These are phyloP conservation scores for Agaricus sinodeliciosus DNA, from an alignment of 768 basidiomycete species.

Conservation along the genomic window DNA sequence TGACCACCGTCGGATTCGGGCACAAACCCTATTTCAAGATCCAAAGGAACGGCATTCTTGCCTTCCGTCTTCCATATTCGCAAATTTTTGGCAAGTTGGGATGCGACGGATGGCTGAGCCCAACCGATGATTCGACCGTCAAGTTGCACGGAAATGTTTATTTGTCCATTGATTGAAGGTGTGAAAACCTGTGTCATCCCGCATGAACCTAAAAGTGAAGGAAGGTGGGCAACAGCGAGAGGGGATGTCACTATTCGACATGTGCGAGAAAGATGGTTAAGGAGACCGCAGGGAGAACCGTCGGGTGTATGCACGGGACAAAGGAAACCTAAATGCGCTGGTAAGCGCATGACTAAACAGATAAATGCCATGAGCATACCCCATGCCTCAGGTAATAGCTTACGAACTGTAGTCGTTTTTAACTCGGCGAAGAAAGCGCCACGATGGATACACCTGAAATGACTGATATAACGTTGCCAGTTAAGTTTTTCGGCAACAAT, in stretches of 20 bases:
- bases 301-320: conserved; percentile 99
- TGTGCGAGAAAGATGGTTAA: conserved; percentile 92
- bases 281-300: conserved; percentile 93
- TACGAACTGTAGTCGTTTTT: conserved; percentile 96
- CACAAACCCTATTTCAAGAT: conserved; percentile 92
- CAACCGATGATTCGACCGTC: conserved; percentile 94
- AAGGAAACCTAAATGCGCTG: conserved; percentile 63
- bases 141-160: conserved; percentile 86
- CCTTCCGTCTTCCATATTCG: conserved; percentile 95
- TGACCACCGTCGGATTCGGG: conserved; percentile 89
- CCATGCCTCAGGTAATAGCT: conserved; percentile 96
- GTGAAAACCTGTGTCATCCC: conserved; percentile 94
- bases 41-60: conserved; percentile 73
- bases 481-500: conserved; percentile 99
- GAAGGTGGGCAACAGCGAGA: conserved; percentile 72
- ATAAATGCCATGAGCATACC: conserved; percentile 39
- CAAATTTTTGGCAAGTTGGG: conserved; percentile 76
- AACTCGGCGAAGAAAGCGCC: conserved; percentile 99
- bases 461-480: conserved; percentile 96
- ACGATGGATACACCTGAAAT: conserved; percentile 97
- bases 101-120: conserved; percentile 69
- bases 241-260: conserved; percentile 85
- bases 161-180: conserved; percentile 71
- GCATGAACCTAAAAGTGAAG: conserved; percentile 72
- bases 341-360: not conserved